Evolutionary conservation across 495 filamentous ascomycete genomes (phyloP), one percentile per base, ranked within the genome.

Genomic region (Aspergillus conjunctus): DNA sequence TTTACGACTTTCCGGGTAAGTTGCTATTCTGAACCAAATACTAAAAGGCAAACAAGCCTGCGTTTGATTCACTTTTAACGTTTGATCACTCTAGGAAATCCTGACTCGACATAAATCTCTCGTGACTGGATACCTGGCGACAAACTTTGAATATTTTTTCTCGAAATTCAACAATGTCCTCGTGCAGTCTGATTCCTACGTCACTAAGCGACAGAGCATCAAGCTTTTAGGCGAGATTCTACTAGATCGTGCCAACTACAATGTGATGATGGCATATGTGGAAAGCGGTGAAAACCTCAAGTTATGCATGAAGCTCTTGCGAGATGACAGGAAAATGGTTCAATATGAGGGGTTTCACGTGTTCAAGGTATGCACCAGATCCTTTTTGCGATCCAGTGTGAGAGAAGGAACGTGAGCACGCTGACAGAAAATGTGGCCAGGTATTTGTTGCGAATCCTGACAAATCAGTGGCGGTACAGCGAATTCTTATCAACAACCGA

Each of bases 291-390:
- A 97, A 66, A 91, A 98, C 69, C 82, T 99, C 62, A 99, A 99
- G 79, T 85, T 97, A 54, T 93, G 91, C 76, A 99, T 99, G 95
- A 97, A 96, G 71, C 79, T 98, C 54, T 77, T 99, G 55, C 84
- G 90, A 51, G 93, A 97, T 73, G 93, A 98, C 71, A 85, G 93
- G 66, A 92, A 94, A 72, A 99, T 98, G 91, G 94, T 99, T 52
- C 93, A 97, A 70, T 99, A 98, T 70, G 95, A 99, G 74, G 93
- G 92, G 22, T 99, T 99, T 73, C 95, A 99, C 73, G 93, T 98
- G 37, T 98, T 98, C 80, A 98, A 98, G 81, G 88, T 89, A 78
- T 64, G 76, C 72, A 49, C n/a, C 20, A 21, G 21, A 37, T 12
- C 9, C 15, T 15, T 37, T 22, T 46, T 26, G 11, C 30, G 21